Percentiles rank a stretch among this genome's conserved stretches.
These are phyloP conservation scores for Naegleria lovaniensis DNA, from an alignment of 208 protist genomes.

Conservation along the genomic window DNA sequence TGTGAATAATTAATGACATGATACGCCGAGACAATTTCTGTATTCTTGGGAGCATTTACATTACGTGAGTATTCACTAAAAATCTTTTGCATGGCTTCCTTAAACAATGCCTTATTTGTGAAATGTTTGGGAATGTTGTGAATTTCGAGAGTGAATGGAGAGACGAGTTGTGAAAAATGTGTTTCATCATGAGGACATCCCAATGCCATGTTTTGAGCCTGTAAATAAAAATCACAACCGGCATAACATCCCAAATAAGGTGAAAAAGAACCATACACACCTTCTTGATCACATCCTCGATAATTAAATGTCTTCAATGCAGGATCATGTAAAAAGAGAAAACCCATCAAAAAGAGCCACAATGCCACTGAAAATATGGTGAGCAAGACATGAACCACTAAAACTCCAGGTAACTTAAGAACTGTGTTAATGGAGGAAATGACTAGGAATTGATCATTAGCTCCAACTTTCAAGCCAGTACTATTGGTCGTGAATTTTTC, in stretches of 20 bases:
- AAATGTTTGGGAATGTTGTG: background rate
- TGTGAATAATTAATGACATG: background rate
- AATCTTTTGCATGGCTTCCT: background rate
- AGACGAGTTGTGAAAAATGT: background rate
- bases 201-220: background rate
- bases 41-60: background rate
- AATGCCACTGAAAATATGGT: background rate
- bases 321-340: background rate
- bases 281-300: background rate
- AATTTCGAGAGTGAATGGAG: background rate
- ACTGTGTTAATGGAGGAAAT: background rate
- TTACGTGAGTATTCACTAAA: background rate
- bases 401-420: background rate
- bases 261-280: background rate
- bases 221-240: background rate
- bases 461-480: background rate
- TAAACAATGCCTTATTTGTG: background rate
- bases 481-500: background rate
- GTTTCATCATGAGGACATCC: background rate
- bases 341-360: background rate
- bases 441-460: background rate
- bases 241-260: background rate
- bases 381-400: background rate
- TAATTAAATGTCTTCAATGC: background rate
- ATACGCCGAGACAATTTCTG: background rate